phyloP scores from a whole-genome alignment of 176 grass and related monocot species.

The Secale cereale region DNA sequence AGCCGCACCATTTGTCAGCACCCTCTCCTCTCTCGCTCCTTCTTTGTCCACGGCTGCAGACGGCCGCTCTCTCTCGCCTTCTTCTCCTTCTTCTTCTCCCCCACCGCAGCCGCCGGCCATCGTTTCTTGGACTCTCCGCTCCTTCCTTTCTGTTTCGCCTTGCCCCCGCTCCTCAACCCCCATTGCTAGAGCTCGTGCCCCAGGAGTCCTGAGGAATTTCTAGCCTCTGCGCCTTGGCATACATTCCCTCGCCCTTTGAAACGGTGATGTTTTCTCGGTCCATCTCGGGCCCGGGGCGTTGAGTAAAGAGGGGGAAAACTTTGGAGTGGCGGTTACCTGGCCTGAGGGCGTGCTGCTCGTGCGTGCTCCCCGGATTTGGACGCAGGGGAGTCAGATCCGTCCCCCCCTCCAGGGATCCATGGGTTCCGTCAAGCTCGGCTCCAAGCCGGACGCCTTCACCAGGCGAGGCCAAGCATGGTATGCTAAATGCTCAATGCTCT shows the following conservation, averaged over 20 bases:
- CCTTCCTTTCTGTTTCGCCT: slow-evolving; percentile 1
- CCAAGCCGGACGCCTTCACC: slow-evolving; percentile 58
- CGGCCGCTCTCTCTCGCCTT: not conserved
- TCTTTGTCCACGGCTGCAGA: not conserved
- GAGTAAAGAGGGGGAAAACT: not conserved
- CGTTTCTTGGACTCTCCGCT: slow-evolving; percentile 9
- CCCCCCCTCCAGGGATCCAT: slow-evolving; percentile 1
- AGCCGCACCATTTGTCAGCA: not conserved
- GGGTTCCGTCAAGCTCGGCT: slow-evolving; percentile 53
- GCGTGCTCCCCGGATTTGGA: not conserved
- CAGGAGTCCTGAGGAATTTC: not conserved
- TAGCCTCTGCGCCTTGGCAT: not conserved
- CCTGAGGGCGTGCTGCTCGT: too few relatives aligned
- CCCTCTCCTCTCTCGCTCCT: too few relatives aligned
- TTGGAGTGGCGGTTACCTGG: too few relatives aligned
- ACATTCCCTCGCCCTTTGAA: not conserved
- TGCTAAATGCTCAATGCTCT: not conserved
- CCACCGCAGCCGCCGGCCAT: not conserved
- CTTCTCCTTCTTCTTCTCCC: not conserved
- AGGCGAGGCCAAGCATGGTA: slow-evolving; percentile 68
- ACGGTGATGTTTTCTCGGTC: not conserved
- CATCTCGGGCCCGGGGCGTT: not conserved
- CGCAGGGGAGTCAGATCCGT: slow-evolving; percentile 3
- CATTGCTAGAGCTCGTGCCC: not conserved
- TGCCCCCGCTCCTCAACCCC: not conserved